Evolutionary conservation across 306 rosid genomes (phyloP).

Genomic region (Casuarina equisetifolia): DNA sequence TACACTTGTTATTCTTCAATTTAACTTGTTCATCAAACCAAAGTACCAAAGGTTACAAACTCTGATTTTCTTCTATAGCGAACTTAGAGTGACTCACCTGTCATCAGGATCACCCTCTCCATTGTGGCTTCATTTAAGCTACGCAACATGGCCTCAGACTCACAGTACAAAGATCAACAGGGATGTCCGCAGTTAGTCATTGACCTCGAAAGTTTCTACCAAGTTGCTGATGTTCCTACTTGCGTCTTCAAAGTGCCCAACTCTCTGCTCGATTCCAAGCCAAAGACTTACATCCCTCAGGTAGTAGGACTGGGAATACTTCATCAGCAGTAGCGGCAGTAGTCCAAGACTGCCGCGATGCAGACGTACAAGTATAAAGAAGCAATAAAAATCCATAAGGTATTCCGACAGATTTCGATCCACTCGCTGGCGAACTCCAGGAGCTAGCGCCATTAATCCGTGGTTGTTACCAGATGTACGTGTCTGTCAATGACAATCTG

Average conservation of each 20-base stretch:
- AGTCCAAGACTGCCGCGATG: constrained; percentile 26
- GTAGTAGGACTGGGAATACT: constrained; percentile 30
- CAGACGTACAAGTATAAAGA: constrained; percentile 20
- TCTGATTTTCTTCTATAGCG: too few relatives aligned
- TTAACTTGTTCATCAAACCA: too few relatives aligned
- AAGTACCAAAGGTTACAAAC: too few relatives aligned
- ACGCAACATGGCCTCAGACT: background rate
- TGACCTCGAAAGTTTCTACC: background rate
- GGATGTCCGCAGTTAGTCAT: background rate
- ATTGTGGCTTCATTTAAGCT: too few relatives aligned
- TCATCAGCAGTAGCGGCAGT: background rate
- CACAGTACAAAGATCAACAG: too few relatives aligned
- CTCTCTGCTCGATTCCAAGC: constrained; percentile 20
- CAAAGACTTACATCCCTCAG: constrained; percentile 31
- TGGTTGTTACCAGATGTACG: constrained; percentile 32
- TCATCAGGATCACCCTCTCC: too few relatives aligned
- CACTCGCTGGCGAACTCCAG: background rate
- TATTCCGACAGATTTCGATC: background rate
- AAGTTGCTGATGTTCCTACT: background rate
- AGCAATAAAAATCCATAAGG: constrained; percentile 23
- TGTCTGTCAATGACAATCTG: constrained; percentile 16
- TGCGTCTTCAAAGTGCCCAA: constrained; percentile 28
- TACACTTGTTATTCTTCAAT: too few relatives aligned
- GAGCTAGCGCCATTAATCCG: background rate
- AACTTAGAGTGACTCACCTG: too few relatives aligned